Evolutionary conservation across 2,329 filamentous ascomycete genomes (phyloP).

Genomic region (Ambrosiella xylebori): DNA sequence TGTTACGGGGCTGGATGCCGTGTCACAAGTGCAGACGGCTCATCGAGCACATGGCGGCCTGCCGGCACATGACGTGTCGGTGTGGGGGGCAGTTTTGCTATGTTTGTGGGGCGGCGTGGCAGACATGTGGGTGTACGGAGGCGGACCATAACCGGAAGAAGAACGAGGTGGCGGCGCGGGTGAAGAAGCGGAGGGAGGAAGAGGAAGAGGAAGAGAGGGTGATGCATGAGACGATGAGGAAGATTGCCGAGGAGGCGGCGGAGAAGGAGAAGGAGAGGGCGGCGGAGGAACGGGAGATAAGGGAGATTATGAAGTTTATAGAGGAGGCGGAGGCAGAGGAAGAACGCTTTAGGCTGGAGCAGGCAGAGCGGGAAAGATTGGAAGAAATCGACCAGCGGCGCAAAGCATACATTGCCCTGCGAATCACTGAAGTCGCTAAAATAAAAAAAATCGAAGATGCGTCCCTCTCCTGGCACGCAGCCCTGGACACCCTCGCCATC

Average conservation of each 20-base stretch:
- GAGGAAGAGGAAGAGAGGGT: conserved; percentile 22
- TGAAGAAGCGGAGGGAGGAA: conserved; percentile 19
- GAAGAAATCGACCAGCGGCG: conserved; percentile 18
- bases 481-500: conserved; percentile 25
- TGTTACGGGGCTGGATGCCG: conserved; percentile 54
- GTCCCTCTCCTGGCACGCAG: conserved; percentile 22
- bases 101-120: conserved; percentile 56
- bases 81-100: conserved; percentile 76
- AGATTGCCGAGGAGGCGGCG: conserved; percentile 14
- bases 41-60: conserved; percentile 63
- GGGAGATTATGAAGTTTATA: no score
- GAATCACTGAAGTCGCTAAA: conserved; percentile 20
- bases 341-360: conserved; percentile 23
- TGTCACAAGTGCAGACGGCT: conserved; percentile 53
- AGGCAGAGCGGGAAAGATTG: no score
- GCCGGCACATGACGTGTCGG: conserved; percentile 75
- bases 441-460: conserved; percentile 20
- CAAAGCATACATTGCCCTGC: conserved; percentile 23
- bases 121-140: conserved; percentile 49
- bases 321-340: background rate
- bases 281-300: background rate
- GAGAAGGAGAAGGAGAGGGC: conserved; percentile 22
- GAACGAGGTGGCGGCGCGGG: conserved; percentile 20
- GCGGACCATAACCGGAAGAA: conserved; percentile 28
- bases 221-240: conserved; percentile 20